These are phyloP conservation scores for Hapsidospora chrysogenum DNA, from an alignment of 495 filamentous ascomycete genomes.

Conservation along the genomic window DNA sequence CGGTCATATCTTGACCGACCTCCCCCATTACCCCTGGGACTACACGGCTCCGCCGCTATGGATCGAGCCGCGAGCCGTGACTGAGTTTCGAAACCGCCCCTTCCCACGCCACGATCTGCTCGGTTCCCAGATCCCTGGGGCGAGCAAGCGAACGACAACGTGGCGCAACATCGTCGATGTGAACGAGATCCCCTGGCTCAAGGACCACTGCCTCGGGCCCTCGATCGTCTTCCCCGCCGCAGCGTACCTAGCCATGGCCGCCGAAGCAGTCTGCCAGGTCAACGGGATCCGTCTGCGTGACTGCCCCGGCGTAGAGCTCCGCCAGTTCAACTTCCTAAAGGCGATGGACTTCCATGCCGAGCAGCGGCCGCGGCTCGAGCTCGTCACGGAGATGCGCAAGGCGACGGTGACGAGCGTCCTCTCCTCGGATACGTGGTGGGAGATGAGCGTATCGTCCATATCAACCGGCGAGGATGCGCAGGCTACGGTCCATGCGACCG, in stretches of 20 bases:
- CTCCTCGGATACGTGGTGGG: too few relatives aligned
- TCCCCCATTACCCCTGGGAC: constrained; percentile 30
- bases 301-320: constrained; percentile 9
- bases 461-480: too few relatives aligned
- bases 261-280: constrained; percentile 29
- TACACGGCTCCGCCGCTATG: constrained; percentile 25
- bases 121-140: constrained; percentile 29
- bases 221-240: constrained; percentile 35
- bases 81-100: constrained; percentile 29
- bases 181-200: constrained; percentile 28
- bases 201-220: constrained; percentile 23
- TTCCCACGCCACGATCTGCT: constrained; percentile 34
- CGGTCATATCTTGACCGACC: too few relatives aligned
- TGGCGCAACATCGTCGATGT: constrained; percentile 32
- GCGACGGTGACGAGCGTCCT: too few relatives aligned
- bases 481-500: too few relatives aligned
- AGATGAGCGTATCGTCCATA: too few relatives aligned
- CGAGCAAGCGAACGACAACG: constrained; percentile 25
- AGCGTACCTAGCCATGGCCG: constrained; percentile 30
- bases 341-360: constrained; percentile 18
- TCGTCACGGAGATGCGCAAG: too few relatives aligned
- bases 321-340: constrained; percentile 12
- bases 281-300: too few relatives aligned
- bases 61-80: constrained; percentile 34
- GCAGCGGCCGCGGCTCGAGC: too few relatives aligned